Percentiles rank a stretch among this genome's conserved stretches.
phyloP scores from a whole-genome alignment of 2,329 filamentous ascomycete genomes.

The Intubia oerlemansii region DNA sequence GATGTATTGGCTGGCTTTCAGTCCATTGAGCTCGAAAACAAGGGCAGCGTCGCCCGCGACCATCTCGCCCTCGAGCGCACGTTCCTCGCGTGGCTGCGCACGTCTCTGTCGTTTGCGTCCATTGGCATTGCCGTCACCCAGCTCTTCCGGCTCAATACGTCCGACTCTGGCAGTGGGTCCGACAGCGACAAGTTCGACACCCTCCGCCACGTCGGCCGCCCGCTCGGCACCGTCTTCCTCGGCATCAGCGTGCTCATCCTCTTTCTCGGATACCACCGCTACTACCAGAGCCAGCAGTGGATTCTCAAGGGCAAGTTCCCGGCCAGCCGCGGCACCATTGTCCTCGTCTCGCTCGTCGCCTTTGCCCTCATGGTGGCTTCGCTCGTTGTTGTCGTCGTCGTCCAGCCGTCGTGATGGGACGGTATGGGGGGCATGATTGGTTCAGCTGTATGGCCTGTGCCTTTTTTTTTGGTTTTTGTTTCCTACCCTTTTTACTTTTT shows the following conservation, averaged over 20 bases:
- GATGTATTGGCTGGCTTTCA: constrained; percentile 24
- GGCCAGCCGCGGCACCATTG: constrained; percentile 52
- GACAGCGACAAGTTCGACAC: constrained; percentile 13
- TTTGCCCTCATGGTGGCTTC: constrained; percentile 38
- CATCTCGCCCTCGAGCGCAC: constrained; percentile 67
- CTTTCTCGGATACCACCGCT: constrained; percentile 56
- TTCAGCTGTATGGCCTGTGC: too few relatives aligned
- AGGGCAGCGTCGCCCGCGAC: constrained; percentile 64
- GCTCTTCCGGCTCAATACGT: constrained; percentile 62
- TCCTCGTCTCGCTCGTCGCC: constrained; percentile 45
- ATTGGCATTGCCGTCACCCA: constrained; percentile 73
- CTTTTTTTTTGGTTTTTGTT: too few relatives aligned
- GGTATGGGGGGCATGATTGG: too few relatives aligned
- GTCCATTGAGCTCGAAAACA: constrained; percentile 63
- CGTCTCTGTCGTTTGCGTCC: constrained; percentile 58
- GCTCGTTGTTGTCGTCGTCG: constrained; percentile 35
- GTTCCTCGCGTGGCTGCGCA: constrained; percentile 70
- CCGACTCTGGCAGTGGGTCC: constrained; percentile 18
- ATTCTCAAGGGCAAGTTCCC: constrained; percentile 64
- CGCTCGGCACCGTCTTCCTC: constrained; percentile 56
- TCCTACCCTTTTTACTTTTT: background rate
- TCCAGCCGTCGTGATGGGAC: constrained; percentile 22
- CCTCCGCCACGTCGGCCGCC: constrained; percentile 46
- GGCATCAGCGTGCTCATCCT: constrained; percentile 56
- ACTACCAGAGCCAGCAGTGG: constrained; percentile 61